Evolutionary conservation across 148 eudicot genomes (phyloP).

Genomic region (Pharnaceum exiguum): DNA sequence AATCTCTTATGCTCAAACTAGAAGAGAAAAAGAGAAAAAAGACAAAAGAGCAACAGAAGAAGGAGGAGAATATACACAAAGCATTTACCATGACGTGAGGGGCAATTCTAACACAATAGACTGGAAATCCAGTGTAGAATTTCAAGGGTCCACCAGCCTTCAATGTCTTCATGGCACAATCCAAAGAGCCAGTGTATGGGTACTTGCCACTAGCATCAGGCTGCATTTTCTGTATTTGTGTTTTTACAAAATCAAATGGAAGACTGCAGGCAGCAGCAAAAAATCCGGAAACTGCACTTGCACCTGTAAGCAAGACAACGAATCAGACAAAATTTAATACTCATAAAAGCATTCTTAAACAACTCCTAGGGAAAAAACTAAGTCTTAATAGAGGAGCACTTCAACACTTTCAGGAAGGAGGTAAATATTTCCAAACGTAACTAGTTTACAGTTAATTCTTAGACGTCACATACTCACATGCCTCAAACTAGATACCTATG

Average conservation of each 20-base stretch:
- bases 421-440: too few relatives aligned
- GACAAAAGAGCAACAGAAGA: background rate
- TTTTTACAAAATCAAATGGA: slow-evolving; percentile 46
- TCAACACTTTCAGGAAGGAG: too few relatives aligned
- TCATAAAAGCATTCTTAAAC: background rate
- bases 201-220: slow-evolving; percentile 43
- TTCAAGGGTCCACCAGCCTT: slow-evolving; percentile 44
- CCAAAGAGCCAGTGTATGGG: slow-evolving; percentile 43
- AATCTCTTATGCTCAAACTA: background rate
- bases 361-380: background rate
- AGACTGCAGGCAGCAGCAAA: slow-evolving; percentile 52
- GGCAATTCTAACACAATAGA: slow-evolving; percentile 44
- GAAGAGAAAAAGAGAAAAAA: background rate
- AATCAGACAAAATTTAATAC: background rate
- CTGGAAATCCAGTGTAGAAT: slow-evolving; percentile 48
- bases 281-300: slow-evolving; percentile 48
- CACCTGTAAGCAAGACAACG: slow-evolving; percentile 23
- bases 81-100: slow-evolving; percentile 54
- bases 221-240: slow-evolving; percentile 53
- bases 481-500: too few relatives aligned
- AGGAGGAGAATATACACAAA: slow-evolving; percentile 9
- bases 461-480: too few relatives aligned
- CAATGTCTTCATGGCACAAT: slow-evolving; percentile 41
- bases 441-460: too few relatives aligned
- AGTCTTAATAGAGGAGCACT: too few relatives aligned